These are phyloP conservation scores for Carex arenaria DNA, from an alignment of 202 grass and related monocot genomes.

Conservation along the genomic window DNA sequence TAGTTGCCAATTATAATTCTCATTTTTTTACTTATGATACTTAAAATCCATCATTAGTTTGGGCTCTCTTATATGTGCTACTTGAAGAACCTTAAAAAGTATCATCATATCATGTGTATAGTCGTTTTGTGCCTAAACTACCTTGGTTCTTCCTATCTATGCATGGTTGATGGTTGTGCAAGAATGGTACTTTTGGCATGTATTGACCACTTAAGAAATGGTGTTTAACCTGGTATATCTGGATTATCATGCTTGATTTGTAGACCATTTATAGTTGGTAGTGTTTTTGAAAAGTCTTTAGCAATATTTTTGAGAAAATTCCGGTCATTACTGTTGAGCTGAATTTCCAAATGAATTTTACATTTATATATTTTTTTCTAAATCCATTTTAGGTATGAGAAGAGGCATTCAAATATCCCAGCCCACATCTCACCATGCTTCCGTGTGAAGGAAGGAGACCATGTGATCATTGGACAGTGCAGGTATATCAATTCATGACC, in stretches of 20 bases:
- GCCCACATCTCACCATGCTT: conserved; percentile 66
- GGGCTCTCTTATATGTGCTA: neutral
- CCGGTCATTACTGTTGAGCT: neutral
- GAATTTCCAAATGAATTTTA: neutral
- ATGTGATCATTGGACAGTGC: conserved; percentile 67
- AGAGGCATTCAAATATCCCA: conserved; percentile 71
- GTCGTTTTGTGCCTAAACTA: neutral
- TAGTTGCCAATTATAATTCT: neutral
- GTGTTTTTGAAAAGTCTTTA: neutral
- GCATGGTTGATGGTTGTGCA: neutral
- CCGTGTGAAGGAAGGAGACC: conserved; percentile 65
- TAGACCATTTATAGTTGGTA: neutral
- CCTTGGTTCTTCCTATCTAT: neutral
- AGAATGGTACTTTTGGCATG: neutral
- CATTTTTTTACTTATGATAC: neutral
- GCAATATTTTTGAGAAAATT: neutral
- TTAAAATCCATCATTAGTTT: neutral
- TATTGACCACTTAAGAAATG: neutral
- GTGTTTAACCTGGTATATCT: neutral
- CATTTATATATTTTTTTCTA: neutral
- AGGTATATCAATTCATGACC: conserved; percentile 29
- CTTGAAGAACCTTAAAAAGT: neutral
- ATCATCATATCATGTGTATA: neutral
- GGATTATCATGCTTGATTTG: neutral
- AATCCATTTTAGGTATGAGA: conserved; percentile 51